Evolutionary conservation across 2,329 filamentous ascomycete genomes (phyloP).

Genomic region (Claviceps arundinis): DNA sequence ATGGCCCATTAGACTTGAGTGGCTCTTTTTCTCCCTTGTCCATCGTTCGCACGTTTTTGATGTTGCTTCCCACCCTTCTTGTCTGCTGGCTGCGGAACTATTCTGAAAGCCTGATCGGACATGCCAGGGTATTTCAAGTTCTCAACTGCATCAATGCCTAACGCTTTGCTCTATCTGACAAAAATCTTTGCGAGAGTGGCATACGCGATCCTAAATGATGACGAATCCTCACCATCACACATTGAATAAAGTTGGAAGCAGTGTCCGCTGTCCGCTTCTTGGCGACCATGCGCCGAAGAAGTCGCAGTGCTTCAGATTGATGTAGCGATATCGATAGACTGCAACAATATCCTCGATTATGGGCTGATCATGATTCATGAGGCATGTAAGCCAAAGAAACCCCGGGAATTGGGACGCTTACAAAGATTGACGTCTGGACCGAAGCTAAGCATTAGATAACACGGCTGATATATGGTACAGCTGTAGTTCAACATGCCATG

Average conservation of each 20-base stretch:
- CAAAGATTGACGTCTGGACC: slow-evolving; percentile 58
- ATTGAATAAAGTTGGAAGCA: slow-evolving; percentile 62
- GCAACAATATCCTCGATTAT: slow-evolving; percentile 53
- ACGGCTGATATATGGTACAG: slow-evolving; percentile 39
- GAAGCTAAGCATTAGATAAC: slow-evolving; percentile 27
- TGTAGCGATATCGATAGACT: slow-evolving; percentile 58
- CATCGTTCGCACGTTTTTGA: too few species aligned
- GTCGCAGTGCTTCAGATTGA: slow-evolving; percentile 75
- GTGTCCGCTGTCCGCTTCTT: slow-evolving; percentile 60
- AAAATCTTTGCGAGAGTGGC: slow-evolving; percentile 45
- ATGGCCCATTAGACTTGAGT: too few species aligned
- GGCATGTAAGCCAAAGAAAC: slow-evolving; percentile 57
- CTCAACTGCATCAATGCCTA: too few species aligned
- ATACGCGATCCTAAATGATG: slow-evolving; percentile 53
- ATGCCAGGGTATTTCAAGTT: too few species aligned
- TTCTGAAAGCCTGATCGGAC: too few species aligned
- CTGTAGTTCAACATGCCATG: slow-evolving; percentile 58
- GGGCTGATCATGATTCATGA: slow-evolving; percentile 46
- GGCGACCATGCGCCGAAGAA: slow-evolving; percentile 59
- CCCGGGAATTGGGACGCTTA: slow-evolving; percentile 45
- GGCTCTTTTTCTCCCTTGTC: too few species aligned
- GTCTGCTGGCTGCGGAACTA: too few species aligned
- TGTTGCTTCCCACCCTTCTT: too few species aligned
- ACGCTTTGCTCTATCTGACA: too few species aligned
- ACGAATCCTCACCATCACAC: slow-evolving; percentile 47